A percentile compares a stretch with the other conserved stretches of the same genome.
Evolutionary conservation across 2,329 filamentous ascomycete genomes (phyloP).

Genomic region (Penicillium sp.): DNA sequence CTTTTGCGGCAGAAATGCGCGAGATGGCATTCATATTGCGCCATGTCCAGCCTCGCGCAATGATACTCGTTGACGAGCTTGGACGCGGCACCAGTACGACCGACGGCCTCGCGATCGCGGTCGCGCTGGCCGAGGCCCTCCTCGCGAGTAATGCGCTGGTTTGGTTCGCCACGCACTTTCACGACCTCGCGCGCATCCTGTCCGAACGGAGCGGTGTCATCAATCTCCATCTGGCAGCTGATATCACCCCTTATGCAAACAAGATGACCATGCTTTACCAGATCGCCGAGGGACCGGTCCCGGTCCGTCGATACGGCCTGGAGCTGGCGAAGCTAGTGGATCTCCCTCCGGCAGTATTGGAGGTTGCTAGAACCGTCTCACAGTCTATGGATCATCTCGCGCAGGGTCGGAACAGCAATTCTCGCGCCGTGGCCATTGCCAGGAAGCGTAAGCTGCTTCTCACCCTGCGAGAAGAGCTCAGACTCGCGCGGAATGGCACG

Average conservation of each 20-base stretch:
- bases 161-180: slow-evolving; percentile 94
- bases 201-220: slow-evolving; percentile 75
- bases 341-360: slow-evolving; percentile 68
- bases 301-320: slow-evolving; percentile 80
- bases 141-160: slow-evolving; percentile 76
- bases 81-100: slow-evolving; percentile 86
- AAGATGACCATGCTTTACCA: slow-evolving; percentile 88
- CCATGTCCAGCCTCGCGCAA: slow-evolving; percentile 74
- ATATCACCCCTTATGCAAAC: slow-evolving; percentile 59
- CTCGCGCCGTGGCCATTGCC: slow-evolving; percentile 60
- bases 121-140: slow-evolving; percentile 86
- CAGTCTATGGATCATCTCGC: slow-evolving; percentile 61
- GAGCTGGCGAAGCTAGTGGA: slow-evolving; percentile 74
- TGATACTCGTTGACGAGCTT: slow-evolving; percentile 88
- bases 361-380: slow-evolving; percentile 68
- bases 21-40: slow-evolving; percentile 91
- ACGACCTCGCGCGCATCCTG: slow-evolving; percentile 76
- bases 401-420: slow-evolving; percentile 61
- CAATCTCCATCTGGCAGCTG: slow-evolving; percentile 77
- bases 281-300: slow-evolving; percentile 69
- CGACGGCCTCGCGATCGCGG: slow-evolving; percentile 85
- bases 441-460: slow-evolving; percentile 73
- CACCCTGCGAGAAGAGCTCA: slow-evolving; percentile 70
- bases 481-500: slow-evolving; percentile 65
- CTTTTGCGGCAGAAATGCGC: slow-evolving; percentile 92